Percentiles rank a stretch among this genome's conserved stretches.
phyloP scores from a whole-genome alignment of 2,329 filamentous ascomycete species.

The Fusarium oxysporum region DNA sequence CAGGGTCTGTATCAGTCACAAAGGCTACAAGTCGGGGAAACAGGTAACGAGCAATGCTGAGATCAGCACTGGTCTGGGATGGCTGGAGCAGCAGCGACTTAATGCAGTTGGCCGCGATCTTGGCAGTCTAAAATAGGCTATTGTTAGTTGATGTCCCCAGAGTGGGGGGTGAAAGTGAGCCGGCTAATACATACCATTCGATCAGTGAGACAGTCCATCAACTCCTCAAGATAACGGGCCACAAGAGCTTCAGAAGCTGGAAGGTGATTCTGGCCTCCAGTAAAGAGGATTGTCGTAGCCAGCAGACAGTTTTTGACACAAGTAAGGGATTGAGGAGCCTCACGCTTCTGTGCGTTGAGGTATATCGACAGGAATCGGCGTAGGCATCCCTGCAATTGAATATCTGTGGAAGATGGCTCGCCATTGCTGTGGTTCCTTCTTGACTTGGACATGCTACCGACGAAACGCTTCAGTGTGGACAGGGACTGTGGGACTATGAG shows the following conservation, averaged over 20 bases:
- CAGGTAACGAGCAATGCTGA: slow-evolving; percentile 79
- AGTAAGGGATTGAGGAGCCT: slow-evolving; percentile 78
- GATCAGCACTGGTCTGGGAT: slow-evolving; percentile 72
- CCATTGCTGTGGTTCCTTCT: slow-evolving; percentile 52
- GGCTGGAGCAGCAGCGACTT: slow-evolving; percentile 81
- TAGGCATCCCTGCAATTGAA: slow-evolving; percentile 84
- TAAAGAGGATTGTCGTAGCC: slow-evolving; percentile 89
- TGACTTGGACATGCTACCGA: slow-evolving; percentile 75
- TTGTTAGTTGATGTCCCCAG: slow-evolving; percentile 9
- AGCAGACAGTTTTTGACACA: slow-evolving; percentile 95
- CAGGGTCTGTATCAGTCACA: slow-evolving; percentile 73
- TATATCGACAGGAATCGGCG: slow-evolving; percentile 86
- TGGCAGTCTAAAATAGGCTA: slow-evolving; percentile 71
- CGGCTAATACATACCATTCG: slow-evolving; percentile 71
- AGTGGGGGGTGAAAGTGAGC: background rate
- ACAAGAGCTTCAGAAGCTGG: slow-evolving; percentile 81
- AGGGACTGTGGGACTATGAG: slow-evolving; percentile 90
- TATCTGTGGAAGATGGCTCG: slow-evolving; percentile 63
- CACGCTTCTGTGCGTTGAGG: slow-evolving; percentile 78
- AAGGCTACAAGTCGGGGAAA: slow-evolving; percentile 82
- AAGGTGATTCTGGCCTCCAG: slow-evolving; percentile 79
- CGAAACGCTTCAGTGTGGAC: slow-evolving; percentile 91
- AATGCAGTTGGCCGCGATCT: slow-evolving; percentile 90
- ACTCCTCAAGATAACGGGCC: slow-evolving; percentile 78
- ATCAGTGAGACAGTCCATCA: slow-evolving; percentile 85